Evolutionary conservation across 2,329 filamentous ascomycete species (phyloP).

Genomic region (Chaetoscypha palmicola): DNA sequence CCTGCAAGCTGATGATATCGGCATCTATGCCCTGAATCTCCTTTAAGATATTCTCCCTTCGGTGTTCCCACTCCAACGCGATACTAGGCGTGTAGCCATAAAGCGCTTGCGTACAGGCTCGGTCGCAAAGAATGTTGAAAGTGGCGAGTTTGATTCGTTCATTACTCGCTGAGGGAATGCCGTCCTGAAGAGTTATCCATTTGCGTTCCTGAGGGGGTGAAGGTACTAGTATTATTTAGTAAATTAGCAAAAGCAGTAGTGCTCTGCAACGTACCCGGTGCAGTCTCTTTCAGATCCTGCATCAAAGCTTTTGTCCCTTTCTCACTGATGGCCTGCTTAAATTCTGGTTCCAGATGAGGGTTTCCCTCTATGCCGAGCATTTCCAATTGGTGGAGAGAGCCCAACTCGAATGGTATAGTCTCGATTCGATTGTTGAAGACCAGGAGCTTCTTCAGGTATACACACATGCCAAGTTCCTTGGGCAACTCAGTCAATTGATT

Average conservation of each 20-base stretch:
- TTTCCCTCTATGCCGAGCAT: constrained; percentile 90
- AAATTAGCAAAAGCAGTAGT: constrained; percentile 21
- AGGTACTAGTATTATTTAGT: constrained; percentile 50
- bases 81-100: constrained; percentile 87
- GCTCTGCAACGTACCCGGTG: constrained; percentile 59
- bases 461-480: constrained; percentile 93
- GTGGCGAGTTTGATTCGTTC: constrained; percentile 80
- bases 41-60: constrained; percentile 72
- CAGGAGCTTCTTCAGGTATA: constrained; percentile 76
- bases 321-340: constrained; percentile 79
- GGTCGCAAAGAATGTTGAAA: constrained; percentile 94
- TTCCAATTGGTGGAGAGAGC: constrained; percentile 81
- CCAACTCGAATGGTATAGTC: constrained; percentile 76
- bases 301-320: constrained; percentile 83
- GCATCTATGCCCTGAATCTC: constrained; percentile 74
- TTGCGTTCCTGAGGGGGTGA: constrained; percentile 69
- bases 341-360: constrained; percentile 59
- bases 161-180: constrained; percentile 44
- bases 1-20: constrained; percentile 88
- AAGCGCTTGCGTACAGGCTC: constrained; percentile 74
- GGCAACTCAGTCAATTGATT: constrained; percentile 80
- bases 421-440: constrained; percentile 87
- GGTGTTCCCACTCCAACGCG: constrained; percentile 80
- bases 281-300: constrained; percentile 72
- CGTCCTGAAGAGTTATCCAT: constrained; percentile 70